Conservation (phyloP, 139 green algal genomes). For the Asterochloris sp. region DNA sequence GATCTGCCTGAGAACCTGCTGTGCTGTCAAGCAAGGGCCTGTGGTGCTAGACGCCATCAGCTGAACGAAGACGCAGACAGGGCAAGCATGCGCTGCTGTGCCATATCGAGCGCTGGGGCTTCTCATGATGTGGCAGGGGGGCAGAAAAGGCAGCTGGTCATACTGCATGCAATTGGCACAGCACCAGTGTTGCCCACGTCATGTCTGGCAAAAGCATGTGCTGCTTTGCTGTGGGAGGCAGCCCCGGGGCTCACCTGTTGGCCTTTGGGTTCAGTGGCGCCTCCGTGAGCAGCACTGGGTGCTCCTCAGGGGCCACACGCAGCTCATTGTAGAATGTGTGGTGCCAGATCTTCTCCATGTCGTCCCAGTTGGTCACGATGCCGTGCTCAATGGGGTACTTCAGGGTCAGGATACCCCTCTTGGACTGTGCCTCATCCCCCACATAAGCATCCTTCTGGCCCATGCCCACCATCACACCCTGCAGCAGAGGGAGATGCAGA, state of each 20-base stretch:
- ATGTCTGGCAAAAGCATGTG: neutral
- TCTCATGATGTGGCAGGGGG: no score
- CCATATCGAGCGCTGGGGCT: no score
- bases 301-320: slow-evolving; percentile 97
- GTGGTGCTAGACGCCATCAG: no score
- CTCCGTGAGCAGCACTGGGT: slow-evolving; percentile 99
- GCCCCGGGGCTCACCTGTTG: slow-evolving; percentile 56
- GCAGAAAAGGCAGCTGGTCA: no score
- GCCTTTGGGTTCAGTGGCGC: slow-evolving; percentile 97
- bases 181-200: neutral
- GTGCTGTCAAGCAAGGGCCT: no score
- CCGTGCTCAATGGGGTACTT: slow-evolving; percentile 98
- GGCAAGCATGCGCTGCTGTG: no score
- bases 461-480: slow-evolving; percentile 90
- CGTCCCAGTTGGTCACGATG: slow-evolving; percentile 99
- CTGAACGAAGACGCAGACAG: no score
- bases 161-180: no score
- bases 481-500: slow-evolving; percentile 38
- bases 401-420: slow-evolving; percentile 95
- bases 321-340: slow-evolving; percentile 99
- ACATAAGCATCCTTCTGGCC: slow-evolving; percentile 97
- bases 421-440: slow-evolving; percentile 96
- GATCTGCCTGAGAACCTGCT: no score
- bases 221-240: neutral
- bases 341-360: slow-evolving; percentile 99